Evolutionary conservation across 768 basidiomycete genomes (phyloP), one percentile per base, ranked within the genome.

Genomic region (Mycena vulgaris): DNA sequence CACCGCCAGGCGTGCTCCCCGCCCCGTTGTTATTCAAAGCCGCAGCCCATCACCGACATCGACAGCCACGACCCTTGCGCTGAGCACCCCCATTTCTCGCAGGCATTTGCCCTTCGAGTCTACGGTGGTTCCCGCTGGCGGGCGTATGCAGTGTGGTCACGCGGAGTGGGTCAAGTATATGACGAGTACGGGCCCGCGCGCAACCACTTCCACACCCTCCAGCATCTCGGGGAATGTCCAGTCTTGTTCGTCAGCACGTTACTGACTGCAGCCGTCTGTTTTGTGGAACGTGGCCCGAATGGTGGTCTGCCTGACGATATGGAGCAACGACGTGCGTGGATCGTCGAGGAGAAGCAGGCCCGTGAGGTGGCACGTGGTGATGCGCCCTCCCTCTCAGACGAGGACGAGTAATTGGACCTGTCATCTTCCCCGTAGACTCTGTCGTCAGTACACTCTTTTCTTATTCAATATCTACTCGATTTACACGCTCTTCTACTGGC

Each of bases 31-130:
- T 0, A 59, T 52, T 21, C 19, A 59, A 0, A 65, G 63, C 33
- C 63, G 42, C 23, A 65, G 31, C 31, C 53, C 63, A 1, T 66
- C 56, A 19, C 65, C 65, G 3, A n/a, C 57, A 13, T 3, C 21
- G 7, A 14, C 48, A 30, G 10, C n/a, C 16, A 16, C 45, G 9
- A 11, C 61, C 1, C 63, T 37, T 3, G 28, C 55, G 1, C 33
- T 42, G 5, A 16, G n/a, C 5, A 23, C n/a, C n/a, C n/a, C n/a
- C n/a, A n/a, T n/a, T n/a, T n/a, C n/a, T n/a, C n/a, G n/a, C n/a
- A n/a, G n/a, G n/a, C n/a, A n/a, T n/a, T n/a, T n/a, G n/a, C n/a
- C n/a, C n/a, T n/a, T n/a, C n/a, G n/a, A n/a, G n/a, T n/a, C n/a
- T n/a, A n/a, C n/a, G n/a, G n/a, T n/a, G n/a, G n/a, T n/a, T n/a